A percentile compares a stretch with the other conserved stretches of the same genome.
Conservation (phyloP, 257 asterid genomes). For the Fraxinus quadrangulata region DNA sequence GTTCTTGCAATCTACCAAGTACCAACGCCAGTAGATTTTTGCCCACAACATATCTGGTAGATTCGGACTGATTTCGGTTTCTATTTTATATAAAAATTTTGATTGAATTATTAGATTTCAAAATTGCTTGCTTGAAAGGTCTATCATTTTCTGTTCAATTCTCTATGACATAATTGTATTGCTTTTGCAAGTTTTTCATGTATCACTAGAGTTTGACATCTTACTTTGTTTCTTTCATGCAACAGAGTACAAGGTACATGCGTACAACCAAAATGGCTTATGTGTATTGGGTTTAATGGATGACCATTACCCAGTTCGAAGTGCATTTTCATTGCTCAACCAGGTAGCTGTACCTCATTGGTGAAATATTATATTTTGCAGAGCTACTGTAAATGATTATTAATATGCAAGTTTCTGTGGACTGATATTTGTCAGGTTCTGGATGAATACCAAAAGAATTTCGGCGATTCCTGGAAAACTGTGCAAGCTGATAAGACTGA, state of each 20-base stretch:
- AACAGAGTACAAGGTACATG: slow-evolving; percentile 51
- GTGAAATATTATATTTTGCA: background rate
- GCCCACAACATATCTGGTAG: background rate
- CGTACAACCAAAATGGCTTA: slow-evolving; percentile 54
- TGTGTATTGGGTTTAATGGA: slow-evolving; percentile 55
- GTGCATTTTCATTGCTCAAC: slow-evolving; percentile 55
- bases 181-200: background rate
- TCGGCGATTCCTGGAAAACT: slow-evolving; percentile 80
- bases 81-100: background rate
- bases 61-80: background rate
- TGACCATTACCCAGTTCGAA: slow-evolving; percentile 56
- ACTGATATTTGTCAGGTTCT: slow-evolving; percentile 49
- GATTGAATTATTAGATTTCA: background rate
- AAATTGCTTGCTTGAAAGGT: background rate
- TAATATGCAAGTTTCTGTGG: background rate
- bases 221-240: background rate
- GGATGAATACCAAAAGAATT: slow-evolving; percentile 79
- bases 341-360: slow-evolving; percentile 31
- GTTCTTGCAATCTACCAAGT: too few relatives aligned
- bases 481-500: slow-evolving; percentile 61
- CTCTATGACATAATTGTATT: background rate
- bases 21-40: too few relatives aligned
- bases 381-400: background rate
- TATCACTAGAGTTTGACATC: background rate
- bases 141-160: background rate